Evolutionary conservation across 78 protist species (phyloP), one percentile per base, ranked within the genome.

Genomic region (Mantamonas sphyraenae): DNA sequence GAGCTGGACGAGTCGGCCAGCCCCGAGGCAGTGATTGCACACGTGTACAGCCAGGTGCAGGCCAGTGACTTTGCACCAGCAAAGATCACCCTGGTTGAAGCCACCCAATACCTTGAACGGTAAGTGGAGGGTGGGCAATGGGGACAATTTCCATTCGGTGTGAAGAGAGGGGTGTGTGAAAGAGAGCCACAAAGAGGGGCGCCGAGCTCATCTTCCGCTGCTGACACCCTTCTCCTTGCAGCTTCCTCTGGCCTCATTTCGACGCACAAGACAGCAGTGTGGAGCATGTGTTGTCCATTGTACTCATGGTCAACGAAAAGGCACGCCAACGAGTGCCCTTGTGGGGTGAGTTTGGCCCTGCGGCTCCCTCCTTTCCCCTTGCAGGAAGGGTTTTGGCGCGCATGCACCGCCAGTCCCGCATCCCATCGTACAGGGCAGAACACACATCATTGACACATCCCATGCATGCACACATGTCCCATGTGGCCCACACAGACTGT

Each of bases 251-350:
- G 93, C 90, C 90, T 42, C 37, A 85, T 40, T 85, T 73, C 30
- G 76, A 72, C 62, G 35, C 80, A 12, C 43, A 26, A 24, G 31
- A 20, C 10, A 8, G 82, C 1, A 9, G 67, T 20, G 12, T 0
- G 16, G 53, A 7, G 60, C 85, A 77, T 51, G 22, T 77, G 39
- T 39, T 86, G 66, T 86, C 91, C 19, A 72, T 92, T 30, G 56
- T 87, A 2, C 26, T 77, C 16, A 80, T 92, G 90, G 71, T 89
- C 9, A 87, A 87, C 74, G 92, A 83, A 37, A 89, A 89, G 77
- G 56, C 70, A 43, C 71, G 84, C 34, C 91, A 87, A 63, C 57
- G 79, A n/a, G 74, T 58, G 10, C n/a, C 38, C 12, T 39, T 47
- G 19, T 77, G 82, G 84, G 73, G 30, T 62, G 0, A 33, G 53